Conservation (phyloP, 768 basidiomycete species). For the Fibroporia radiculosa region DNA sequence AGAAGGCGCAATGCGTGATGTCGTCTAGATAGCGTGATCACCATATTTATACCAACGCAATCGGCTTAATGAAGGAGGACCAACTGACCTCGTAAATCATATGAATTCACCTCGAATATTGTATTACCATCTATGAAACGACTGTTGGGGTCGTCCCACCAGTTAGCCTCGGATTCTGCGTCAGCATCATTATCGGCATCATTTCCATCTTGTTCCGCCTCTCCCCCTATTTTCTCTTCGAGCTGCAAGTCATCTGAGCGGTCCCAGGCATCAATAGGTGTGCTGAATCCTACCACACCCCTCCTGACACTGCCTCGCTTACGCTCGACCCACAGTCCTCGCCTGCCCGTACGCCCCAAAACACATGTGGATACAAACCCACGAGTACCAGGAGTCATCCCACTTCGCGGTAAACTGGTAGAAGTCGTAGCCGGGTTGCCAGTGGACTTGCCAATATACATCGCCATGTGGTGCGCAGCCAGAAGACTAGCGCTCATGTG, state of each 20-base stretch:
- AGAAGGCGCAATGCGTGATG: conserved; percentile 24
- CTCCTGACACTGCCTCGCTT: conserved; percentile 33
- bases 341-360: conserved; percentile 40
- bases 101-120: conserved; percentile 23
- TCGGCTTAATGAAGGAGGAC: background rate
- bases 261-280: conserved; percentile 2
- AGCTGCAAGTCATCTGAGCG: conserved; percentile 3
- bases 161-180: background rate
- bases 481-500: conserved; percentile 34
- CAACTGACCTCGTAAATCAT: conserved; percentile 23
- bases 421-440: conserved; percentile 3
- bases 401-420: conserved; percentile 12
- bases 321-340: conserved; percentile 52
- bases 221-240: background rate
- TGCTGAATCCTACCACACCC: conserved; percentile 36
- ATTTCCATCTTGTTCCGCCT: background rate
- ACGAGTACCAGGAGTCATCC: conserved; percentile 21
- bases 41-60: background rate
- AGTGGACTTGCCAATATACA: conserved; percentile 7
- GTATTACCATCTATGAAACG: conserved; percentile 14
- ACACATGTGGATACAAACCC: conserved; percentile 45
- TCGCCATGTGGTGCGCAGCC: conserved; percentile 36
- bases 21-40: conserved; percentile 16
- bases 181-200: background rate
- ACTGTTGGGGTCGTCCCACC: background rate